Base-by-base conservation (phyloP, 78 protist species). In the Carpediemonas membranifera region DNA sequence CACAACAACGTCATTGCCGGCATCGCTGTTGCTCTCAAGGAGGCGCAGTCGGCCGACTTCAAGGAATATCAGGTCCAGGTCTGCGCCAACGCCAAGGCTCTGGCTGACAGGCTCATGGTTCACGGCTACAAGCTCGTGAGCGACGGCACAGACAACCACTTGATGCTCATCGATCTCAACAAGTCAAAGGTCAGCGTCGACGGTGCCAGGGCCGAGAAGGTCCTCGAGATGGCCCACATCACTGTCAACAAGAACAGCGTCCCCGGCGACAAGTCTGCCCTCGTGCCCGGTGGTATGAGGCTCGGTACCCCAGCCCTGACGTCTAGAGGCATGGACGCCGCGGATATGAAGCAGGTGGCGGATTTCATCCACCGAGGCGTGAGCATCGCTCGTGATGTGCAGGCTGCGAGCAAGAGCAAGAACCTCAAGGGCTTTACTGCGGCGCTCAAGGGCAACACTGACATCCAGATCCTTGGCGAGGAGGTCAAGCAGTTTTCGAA, bases 141-240 rank as follows among this genome's bases (percentile, higher is more conserved):
- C 19, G 88, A 79, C 37, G 99, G 99, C 53, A 92, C 98, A 0
- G 97, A 92, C 75, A 95, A 92, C 84, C 99, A 95, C 82, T 67
- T 92, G 14, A 58, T 93, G n/a, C 87, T 94, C 54, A 70, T 81
- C 85, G 94, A 94, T 77, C 78, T 92, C 53, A 36, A 31, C 61
- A 25, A 9, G 9, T 41, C 47, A 5, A 41, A 87, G 25, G 67
- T 72, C 37, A 81, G 76, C 28, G 30, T 77, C 53, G 86, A 87
- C 25, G 98, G 98, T 43, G 74, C 90, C 72, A 83, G 87, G 70
- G 66, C 82, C 34, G 97, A 95, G 72, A 73, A 71, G 66, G 74
- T 90, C n/a, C 62, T 73, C 54, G 99, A 95, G 51, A 53, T 21
- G 56, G 79, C 76, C 30, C 44, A 57, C 64, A 85, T 95, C 80